Base-by-base conservation (phyloP, 2,329 filamentous ascomycete genomes). In the Byssochlamys sp. region DNA sequence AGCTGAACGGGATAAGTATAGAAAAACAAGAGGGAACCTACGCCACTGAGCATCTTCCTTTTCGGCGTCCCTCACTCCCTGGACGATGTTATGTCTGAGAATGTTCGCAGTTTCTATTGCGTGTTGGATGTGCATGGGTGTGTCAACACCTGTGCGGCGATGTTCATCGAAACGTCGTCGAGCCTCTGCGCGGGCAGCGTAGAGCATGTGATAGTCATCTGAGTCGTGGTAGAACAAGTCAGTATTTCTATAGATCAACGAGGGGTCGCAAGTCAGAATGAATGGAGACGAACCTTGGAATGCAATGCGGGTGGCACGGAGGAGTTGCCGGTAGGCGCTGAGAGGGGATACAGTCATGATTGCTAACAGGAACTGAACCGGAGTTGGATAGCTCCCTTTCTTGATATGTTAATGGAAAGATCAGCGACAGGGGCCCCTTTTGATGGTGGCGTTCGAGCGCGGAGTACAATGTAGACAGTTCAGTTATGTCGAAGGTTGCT, bases 101-200 rank as follows among this genome's bases (percentile, higher is more conserved):
- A 97, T 86, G 61, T 81, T 81, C 2, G 92, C 89, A 2, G 97
- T 85, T 48, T 94, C 89, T 60, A 91, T 79, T 7, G 91, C 94
- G 67, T 95, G 86, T 62, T 85, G 77, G 60, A 99, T 84, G 9
- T 85, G 84, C 57, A 84, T 80, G 12, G 78, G 75, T 0, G 83
- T 78, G 58, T 85, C 82, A 11, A 85, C 77, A 3, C 82, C 74
- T 10, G 90, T 74, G 2, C 77, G 73, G 50, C 84, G 81, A 64
- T 89, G 88, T 57, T 81, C 77, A 55, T 86, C 83, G 73, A 99
- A 99, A 14, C 81, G 82, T 51, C 80, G 76, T 57, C 91, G 88
- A 59, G 90, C 91, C 71, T 90, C 82, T 56, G 77, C 68, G 58
- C 85, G 85, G 5, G 94, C 89, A 24, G 89, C 90, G 14, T 77